Evolutionary conservation across 140 eudicot species (phyloP).

Genomic region (Flaveria floridana): DNA sequence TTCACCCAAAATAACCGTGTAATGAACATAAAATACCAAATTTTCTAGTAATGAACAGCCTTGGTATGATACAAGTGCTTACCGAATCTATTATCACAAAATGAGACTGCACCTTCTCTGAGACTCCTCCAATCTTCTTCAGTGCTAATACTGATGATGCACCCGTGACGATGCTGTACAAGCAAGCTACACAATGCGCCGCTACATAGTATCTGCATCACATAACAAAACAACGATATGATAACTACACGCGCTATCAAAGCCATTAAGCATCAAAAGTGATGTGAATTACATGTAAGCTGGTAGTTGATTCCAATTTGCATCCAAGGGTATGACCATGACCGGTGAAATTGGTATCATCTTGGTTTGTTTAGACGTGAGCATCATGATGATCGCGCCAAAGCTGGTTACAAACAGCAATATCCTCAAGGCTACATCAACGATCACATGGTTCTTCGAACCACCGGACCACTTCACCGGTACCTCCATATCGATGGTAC

Average conservation of each 20-base stretch:
- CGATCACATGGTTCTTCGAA: background rate
- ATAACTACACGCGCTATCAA: no score
- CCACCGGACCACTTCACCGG: slow-evolving; percentile 26
- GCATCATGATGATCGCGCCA: slow-evolving; percentile 27
- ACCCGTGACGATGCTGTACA: slow-evolving; percentile 55
- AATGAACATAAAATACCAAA: no score
- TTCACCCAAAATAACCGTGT: no score
- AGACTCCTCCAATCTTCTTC: slow-evolving; percentile 30
- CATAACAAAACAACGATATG: no score
- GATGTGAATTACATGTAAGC: slow-evolving; percentile 21
- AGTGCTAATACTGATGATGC: slow-evolving; percentile 35
- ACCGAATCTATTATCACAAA: slow-evolving; percentile 58
- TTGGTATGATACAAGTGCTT: slow-evolving; percentile 17
- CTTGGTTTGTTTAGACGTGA: slow-evolving; percentile 33
- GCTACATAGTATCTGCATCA: slow-evolving; percentile 67
- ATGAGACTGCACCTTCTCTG: slow-evolving; percentile 30
- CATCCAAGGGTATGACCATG: background rate
- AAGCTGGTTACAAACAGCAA: slow-evolving; percentile 1
- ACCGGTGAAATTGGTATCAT: slow-evolving; percentile 26
- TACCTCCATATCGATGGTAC: slow-evolving; percentile 18
- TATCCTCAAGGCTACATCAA: slow-evolving; percentile 29
- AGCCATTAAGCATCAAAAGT: no score
- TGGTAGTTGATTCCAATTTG: slow-evolving; percentile 28
- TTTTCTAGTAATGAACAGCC: no score
- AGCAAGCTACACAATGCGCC: slow-evolving; percentile 59